A percentile compares a stretch with the other conserved stretches of the same genome.
Evolutionary conservation across 495 filamentous ascomycete species (phyloP).

Genomic region (Gamarada debralockiae): DNA sequence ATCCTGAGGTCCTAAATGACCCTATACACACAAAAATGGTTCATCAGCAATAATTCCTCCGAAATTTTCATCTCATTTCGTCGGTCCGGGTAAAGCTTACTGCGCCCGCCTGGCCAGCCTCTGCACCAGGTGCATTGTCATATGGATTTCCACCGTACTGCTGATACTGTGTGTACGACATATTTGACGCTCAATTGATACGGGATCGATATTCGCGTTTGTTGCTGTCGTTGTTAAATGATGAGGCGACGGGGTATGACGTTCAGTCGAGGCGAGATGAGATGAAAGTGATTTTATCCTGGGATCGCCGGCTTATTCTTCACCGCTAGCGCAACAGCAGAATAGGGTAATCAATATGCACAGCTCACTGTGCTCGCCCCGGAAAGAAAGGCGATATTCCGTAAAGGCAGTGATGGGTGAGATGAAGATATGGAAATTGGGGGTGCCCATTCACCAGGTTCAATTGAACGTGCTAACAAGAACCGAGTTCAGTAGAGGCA

Average conservation of each 20-base stretch:
- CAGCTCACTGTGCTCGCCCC: too few relatives aligned
- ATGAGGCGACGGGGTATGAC: too few relatives aligned
- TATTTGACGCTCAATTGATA: constrained; percentile 22
- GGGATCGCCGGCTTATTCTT: too few relatives aligned
- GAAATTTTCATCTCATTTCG: not conserved
- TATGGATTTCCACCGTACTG: constrained; percentile 43
- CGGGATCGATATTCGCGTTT: not conserved
- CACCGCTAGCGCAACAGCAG: too few relatives aligned
- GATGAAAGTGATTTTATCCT: not conserved
- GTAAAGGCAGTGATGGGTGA: too few relatives aligned
- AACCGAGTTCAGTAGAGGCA: too few relatives aligned
- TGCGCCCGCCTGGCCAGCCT: constrained; percentile 14
- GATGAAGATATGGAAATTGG: too few relatives aligned
- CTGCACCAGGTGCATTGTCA: constrained; percentile 20
- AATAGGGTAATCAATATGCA: too few relatives aligned
- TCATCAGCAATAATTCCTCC: not conserved
- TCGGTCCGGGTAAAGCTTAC: not conserved
- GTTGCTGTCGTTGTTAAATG: not conserved
- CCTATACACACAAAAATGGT: constrained; percentile 3
- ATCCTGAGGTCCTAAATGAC: constrained; percentile 1
- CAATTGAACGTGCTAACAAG: too few relatives aligned
- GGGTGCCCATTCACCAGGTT: too few relatives aligned
- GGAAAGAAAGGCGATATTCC: too few relatives aligned
- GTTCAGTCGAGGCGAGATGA: not conserved
- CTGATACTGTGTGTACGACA: constrained; percentile 28